Percentiles rank a stretch among this genome's conserved stretches.
Conservation (phyloP, 2,329 filamentous ascomycete genomes). For the Aspergillus ruber region DNA sequence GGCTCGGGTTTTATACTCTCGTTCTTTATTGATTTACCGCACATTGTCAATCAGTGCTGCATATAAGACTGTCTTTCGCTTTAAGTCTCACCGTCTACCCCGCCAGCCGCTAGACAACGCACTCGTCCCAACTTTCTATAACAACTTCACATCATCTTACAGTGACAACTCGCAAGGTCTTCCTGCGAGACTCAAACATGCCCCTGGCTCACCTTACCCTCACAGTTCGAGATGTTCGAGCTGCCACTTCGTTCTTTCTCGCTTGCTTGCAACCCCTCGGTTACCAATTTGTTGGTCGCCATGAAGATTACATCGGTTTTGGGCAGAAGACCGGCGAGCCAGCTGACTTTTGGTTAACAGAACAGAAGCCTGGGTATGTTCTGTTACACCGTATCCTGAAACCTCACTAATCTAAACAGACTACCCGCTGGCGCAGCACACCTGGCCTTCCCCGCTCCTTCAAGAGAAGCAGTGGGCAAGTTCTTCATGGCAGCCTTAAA, state of each 20-base stretch:
- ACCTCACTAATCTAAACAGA: slow-evolving; percentile 14
- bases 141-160: neutral
- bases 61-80: slow-evolving; percentile 1
- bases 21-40: neutral
- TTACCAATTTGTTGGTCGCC: slow-evolving; percentile 61
- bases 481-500: slow-evolving; percentile 66
- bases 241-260: slow-evolving; percentile 77
- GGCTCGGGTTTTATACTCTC: slow-evolving; percentile 1
- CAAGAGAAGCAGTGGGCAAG: slow-evolving; percentile 58
- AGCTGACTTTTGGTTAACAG: slow-evolving; percentile 59
- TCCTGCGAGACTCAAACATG: slow-evolving; percentile 37
- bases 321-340: slow-evolving; percentile 49
- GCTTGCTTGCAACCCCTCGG: slow-evolving; percentile 71
- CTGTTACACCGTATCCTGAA: neutral
- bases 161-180: neutral
- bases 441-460: slow-evolving; percentile 63
- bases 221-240: slow-evolving; percentile 69
- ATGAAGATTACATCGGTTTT: slow-evolving; percentile 56
- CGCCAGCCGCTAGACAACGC: no score
- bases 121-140: neutral
- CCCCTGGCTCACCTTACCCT: slow-evolving; percentile 58
- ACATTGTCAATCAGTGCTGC: neutral
- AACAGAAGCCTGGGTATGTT: slow-evolving; percentile 53
- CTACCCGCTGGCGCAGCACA: slow-evolving; percentile 50
- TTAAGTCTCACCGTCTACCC: neutral